Base-by-base conservation (phyloP, 305 asterid species). In the Fraxinus xanthoxyloides region DNA sequence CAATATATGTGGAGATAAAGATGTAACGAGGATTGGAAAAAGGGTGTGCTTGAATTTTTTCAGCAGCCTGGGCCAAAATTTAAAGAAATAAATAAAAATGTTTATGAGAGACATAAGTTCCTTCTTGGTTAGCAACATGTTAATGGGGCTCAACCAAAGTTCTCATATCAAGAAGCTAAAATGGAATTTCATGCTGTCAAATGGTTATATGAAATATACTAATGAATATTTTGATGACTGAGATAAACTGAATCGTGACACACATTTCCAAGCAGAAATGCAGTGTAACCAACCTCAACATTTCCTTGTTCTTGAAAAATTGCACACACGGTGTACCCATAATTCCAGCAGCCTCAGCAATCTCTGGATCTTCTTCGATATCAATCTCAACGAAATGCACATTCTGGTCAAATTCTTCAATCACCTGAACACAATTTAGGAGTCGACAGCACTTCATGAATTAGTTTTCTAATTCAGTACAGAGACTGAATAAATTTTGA, bases 281-380 rank as follows among this genome's bases (percentile, higher is more conserved):
- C 80, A 75, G 78, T 80, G 12, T 38, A 83, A 85, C 95, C 28
- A 84, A 93, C 99, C 92, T 89, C 87, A 95, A 87, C 93, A 93
- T 87, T 80, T 95, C 98, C 91, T 92, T 95, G 74, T 92, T 92
- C 92, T 95, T 95, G 92, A 95, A 95, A 80, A 95, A 95, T 85
- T 95, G 98, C 24, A 94, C 95, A 74, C 99, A 93, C 21, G 98
- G 99, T 32, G 99, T 95, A 35, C 98, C 99, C 99, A 95, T 95
- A 76, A 95, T 95, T 75, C 89, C 97, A 38, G 97, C 98, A 19
- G 98, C 96, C 87, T 87, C 93, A 34, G 93, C 93, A 77, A 90
- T 87, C 88, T 90, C 93, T 8, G 80, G 93, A 81, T 90, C 93
- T 81, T 90, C 93, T 80, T 91, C 94, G 23, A 91, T 91, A 85